These are phyloP conservation scores for Didymella lethalis DNA, from an alignment of 2,329 filamentous ascomycete genomes.

Conservation along the genomic window DNA sequence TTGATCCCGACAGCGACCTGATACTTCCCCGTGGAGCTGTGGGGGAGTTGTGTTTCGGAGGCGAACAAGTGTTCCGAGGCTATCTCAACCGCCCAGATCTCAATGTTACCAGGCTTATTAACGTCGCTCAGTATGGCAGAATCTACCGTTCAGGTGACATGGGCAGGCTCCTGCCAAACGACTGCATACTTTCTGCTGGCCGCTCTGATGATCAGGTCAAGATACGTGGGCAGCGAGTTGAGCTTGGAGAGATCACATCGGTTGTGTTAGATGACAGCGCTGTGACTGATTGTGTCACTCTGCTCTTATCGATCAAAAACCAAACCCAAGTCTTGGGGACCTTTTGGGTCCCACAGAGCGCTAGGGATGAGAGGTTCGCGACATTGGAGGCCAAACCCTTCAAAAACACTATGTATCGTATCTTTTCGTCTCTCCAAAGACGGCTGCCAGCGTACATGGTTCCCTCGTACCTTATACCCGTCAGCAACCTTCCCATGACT, in stretches of 20 bases:
- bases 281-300: conserved; percentile 69
- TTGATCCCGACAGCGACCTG: conserved; percentile 48
- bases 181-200: conserved; percentile 75
- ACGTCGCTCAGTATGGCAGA: conserved; percentile 72
- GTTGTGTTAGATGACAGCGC: conserved; percentile 61
- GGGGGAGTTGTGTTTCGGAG: conserved; percentile 88
- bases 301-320: conserved; percentile 61
- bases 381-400: conserved; percentile 51
- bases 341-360: conserved; percentile 68
- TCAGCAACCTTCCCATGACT: conserved; percentile 74
- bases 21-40: conserved; percentile 73
- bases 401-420: conserved; percentile 35
- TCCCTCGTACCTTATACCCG: conserved; percentile 74
- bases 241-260: conserved; percentile 77
- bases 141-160: conserved; percentile 85
- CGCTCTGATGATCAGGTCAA: conserved; percentile 83
- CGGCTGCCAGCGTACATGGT: conserved; percentile 79
- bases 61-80: conserved; percentile 77
- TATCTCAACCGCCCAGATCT: conserved; percentile 73
- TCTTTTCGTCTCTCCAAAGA: conserved; percentile 65
- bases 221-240: conserved; percentile 79
- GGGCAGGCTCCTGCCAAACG: conserved; percentile 79
- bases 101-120: conserved; percentile 71
- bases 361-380: conserved; percentile 40
- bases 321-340: conserved; percentile 65